These are phyloP conservation scores for Saccharomycopsis hybrid DNA, from an alignment of 1,139 yeast genomes.

Conservation along the genomic window DNA sequence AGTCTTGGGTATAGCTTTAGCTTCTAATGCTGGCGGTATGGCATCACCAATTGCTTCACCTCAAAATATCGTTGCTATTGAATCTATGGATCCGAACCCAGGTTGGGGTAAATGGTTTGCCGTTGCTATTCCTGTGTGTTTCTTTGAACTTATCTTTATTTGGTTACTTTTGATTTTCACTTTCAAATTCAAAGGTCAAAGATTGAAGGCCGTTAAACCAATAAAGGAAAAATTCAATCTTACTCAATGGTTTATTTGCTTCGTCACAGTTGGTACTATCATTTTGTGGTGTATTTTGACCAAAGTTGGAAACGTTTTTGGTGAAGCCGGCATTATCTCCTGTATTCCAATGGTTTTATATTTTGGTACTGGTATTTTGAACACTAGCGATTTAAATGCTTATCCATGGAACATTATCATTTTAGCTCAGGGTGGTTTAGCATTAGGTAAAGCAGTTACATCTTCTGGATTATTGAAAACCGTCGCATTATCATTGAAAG, in stretches of 20 bases:
- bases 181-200: slow-evolving; percentile 42
- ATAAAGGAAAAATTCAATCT: slow-evolving; percentile 59
- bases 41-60: slow-evolving; percentile 96
- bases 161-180: slow-evolving; percentile 69
- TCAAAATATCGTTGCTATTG: slow-evolving; percentile 84
- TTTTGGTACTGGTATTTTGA: slow-evolving; percentile 80
- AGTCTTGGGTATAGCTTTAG: slow-evolving; percentile 83
- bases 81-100: slow-evolving; percentile 82
- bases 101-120: slow-evolving; percentile 96
- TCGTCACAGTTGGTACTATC: slow-evolving; percentile 65
- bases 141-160: slow-evolving; percentile 52
- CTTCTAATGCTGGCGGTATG: slow-evolving; percentile 93
- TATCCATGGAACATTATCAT: slow-evolving; percentile 92
- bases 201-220: slow-evolving; percentile 43
- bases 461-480: slow-evolving; percentile 81
- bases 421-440: slow-evolving; percentile 94
- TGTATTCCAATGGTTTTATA: slow-evolving; percentile 75
- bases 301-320: slow-evolving; percentile 61
- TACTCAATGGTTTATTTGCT: slow-evolving; percentile 65
- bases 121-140: slow-evolving; percentile 73
- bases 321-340: slow-evolving; percentile 88
- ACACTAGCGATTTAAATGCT: slow-evolving; percentile 83
- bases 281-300: slow-evolving; percentile 80
- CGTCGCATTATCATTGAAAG: slow-evolving; percentile 64
- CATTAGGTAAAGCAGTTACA: slow-evolving; percentile 85